Evolutionary conservation across 2,329 filamentous ascomycete species (phyloP).

Genomic region (Zasmidium citrigriseum): DNA sequence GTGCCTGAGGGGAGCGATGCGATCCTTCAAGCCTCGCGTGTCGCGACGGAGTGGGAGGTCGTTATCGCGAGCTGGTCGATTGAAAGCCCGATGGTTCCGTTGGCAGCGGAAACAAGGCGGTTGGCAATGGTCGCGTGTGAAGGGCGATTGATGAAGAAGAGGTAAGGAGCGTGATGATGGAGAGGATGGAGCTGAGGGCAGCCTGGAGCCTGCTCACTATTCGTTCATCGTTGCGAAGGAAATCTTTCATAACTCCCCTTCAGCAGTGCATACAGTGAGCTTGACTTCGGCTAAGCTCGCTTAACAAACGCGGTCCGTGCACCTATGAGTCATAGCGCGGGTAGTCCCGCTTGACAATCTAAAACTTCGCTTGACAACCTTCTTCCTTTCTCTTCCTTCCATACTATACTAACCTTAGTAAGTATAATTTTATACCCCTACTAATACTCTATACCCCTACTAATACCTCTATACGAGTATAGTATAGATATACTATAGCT

Average conservation of each 20-base stretch:
- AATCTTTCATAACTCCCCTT: neutral
- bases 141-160: neutral
- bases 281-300: too few species aligned
- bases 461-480: too few species aligned
- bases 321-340: too few species aligned
- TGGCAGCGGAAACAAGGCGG: neutral
- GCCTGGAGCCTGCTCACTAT: neutral
- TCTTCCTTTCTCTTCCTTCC: too few species aligned
- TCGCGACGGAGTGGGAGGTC: neutral
- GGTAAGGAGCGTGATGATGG: neutral
- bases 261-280: too few species aligned
- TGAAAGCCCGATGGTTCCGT: neutral
- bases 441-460: too few species aligned
- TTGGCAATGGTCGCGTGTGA: neutral
- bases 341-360: too few species aligned
- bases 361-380: too few species aligned
- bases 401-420: too few species aligned
- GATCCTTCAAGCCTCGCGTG: neutral
- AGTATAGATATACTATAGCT: too few species aligned
- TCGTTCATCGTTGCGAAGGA: neutral
- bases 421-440: too few species aligned
- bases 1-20: neutral
- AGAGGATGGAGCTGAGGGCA: neutral
- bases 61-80: neutral
- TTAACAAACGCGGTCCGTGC: too few species aligned